Evolutionary conservation across 78 protist species (phyloP), one percentile per base, ranked within the genome.

Genomic region (Acrasis kona): DNA sequence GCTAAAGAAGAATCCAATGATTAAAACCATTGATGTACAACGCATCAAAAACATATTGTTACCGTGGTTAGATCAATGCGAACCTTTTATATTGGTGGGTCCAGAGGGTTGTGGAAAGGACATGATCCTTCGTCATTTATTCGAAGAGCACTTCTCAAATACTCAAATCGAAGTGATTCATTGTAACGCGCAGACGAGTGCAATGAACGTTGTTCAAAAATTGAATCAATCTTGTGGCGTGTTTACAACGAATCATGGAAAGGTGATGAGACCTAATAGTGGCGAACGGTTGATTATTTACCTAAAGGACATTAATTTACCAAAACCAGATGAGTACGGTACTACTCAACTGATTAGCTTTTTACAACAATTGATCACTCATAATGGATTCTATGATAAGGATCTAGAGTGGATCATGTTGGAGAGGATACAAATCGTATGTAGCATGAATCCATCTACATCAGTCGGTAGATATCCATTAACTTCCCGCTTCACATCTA

Each of bases 321-420:
- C 96, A 27, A 83, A 76, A 82, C 90, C 92, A 2, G 96, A 92
- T 84, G 66, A 83, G 78, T 92, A 89, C 80, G 88, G 61, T 30
- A 92, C 96, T 31, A 41, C 65, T 9, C 79, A 83, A 77, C 76
- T 87, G 19, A 70, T 86, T 32, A 64, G 91, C 3, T 87, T 92
- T 61, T 72, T 87, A 35, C 93, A 89, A 77, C 96, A 92, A 86
- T n/a, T 89, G 30, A 70, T 89, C 73, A 41, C 84, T 30, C 82
- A 87, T 81, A 5, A 38, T 0, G 94, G 98, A 0, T 94, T 91
- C 80, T 92, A 79, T 74, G 93, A 89, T 81, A 58, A 70, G 19
- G 28, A 32, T 57, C 36, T 65, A 30, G 94, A 91, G 64, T 91
- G 90, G 88, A 35, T 91, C n/a, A 72, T 74, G 6, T 27, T 89